These are phyloP conservation scores for Solanum dulcamara DNA, from an alignment of 257 asterid species.

Conservation along the genomic window DNA sequence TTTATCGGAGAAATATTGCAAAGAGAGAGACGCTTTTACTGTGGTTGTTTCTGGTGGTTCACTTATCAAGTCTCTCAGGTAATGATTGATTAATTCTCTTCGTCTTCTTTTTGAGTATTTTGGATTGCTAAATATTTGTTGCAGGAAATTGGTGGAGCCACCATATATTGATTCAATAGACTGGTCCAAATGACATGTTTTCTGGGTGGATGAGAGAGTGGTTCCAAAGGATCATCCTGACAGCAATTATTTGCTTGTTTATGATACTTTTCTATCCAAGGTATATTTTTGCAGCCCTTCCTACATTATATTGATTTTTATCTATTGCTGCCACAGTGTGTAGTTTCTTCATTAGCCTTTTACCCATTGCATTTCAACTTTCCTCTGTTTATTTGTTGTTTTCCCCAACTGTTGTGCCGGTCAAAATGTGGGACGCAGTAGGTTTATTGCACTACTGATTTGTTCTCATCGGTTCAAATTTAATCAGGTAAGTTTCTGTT, in stretches of 20 bases:
- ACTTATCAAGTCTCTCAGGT: slow-evolving; percentile 78
- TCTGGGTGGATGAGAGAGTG: slow-evolving; percentile 90
- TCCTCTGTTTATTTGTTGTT: background rate
- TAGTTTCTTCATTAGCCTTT: background rate
- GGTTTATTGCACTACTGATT: background rate
- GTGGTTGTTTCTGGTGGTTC: slow-evolving; percentile 89
- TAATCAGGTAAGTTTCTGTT: no score
- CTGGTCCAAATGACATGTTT: slow-evolving; percentile 77
- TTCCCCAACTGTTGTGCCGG: background rate
- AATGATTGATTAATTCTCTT: background rate
- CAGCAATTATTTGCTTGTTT: slow-evolving; percentile 71
- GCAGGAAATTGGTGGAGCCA: slow-evolving; percentile 54
- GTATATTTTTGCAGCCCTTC: no score
- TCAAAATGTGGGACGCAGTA: background rate
- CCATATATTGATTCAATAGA: slow-evolving; percentile 59
- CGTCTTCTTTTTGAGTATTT: background rate
- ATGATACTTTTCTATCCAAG: slow-evolving; percentile 60
- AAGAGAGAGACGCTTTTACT: slow-evolving; percentile 48
- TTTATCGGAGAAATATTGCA: slow-evolving; percentile 27
- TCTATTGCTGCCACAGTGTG: background rate
- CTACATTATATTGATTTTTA: no score
- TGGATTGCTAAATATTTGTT: background rate
- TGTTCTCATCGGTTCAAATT: no score
- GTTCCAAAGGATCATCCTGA: slow-evolving; percentile 60
- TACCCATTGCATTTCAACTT: background rate